Base-by-base conservation (phyloP, 345 rosid species). In the Psidium friedrichsthalianum region DNA sequence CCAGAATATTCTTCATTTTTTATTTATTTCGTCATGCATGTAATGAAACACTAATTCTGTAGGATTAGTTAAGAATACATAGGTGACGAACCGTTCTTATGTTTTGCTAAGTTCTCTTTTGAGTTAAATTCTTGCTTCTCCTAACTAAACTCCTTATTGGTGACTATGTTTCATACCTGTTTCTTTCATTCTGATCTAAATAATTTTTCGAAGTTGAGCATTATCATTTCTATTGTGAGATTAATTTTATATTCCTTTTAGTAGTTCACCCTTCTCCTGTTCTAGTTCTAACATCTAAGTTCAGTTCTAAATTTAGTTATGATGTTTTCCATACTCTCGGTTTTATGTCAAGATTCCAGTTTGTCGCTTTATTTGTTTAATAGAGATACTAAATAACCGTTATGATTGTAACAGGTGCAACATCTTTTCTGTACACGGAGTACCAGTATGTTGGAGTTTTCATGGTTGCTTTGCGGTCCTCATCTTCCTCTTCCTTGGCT, bases 401-500 rank as follows among this genome's bases (percentile, higher is more conserved):
- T 78, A 36, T 78, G 69, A 78, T 32, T 56, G 74, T 47, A 85
- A 85, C 86, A 85, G 86, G 86, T 56, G 69, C 86, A 2, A 85
- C 86, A 55, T 85, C 86, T 78, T 85, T 85, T 42, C 83, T 85
- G 32, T 85, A 56, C 83, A 85, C 86, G 83, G 83, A 76, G 86
- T 85, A 85, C 86, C 83, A 78, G 55, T 85, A 85, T 56, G 86
- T 85, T 55, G 86, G 86, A n/a, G 9, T 78, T 27, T 85, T 85
- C 86, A 85, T 85, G 86, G 52, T 78, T 85, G 86, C 86, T 78
- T 85, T 85, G 86, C 86, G 29, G 27, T 85, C 42, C 47, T 85
- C 40, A 85, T 85, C 42, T 85, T 85, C 47, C 86, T 85, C 74
- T 85, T 85, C 83, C 86, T 85, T 78, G 86, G 86, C 54, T 85